These are phyloP conservation scores for Chlorella sp. DNA, from an alignment of 139 green algal species.

Conservation along the genomic window DNA sequence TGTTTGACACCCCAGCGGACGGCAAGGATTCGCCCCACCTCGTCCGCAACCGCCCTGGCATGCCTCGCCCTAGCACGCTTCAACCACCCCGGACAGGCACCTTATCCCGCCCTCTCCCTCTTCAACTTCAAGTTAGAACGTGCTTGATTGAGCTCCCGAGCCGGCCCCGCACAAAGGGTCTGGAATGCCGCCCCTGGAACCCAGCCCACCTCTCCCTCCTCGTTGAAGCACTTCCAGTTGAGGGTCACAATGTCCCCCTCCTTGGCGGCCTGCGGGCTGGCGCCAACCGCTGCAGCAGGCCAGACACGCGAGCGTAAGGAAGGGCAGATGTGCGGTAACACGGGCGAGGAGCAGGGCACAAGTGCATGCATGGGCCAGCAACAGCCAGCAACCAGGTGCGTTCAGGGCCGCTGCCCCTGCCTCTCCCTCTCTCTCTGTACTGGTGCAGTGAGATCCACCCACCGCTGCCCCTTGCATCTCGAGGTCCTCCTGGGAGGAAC, in stretches of 20 bases:
- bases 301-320: not conserved
- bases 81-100: no score
- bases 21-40: no score
- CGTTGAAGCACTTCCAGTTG: constrained; percentile 62
- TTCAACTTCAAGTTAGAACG: no score
- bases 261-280: constrained; percentile 28
- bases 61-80: no score
- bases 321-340: not conserved
- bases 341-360: not conserved
- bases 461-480: no score
- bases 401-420: not conserved
- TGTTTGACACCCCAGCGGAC: no score
- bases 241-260: constrained; percentile 73
- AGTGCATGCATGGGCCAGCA: not conserved
- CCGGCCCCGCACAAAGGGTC: no score
- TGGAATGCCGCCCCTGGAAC: not conserved
- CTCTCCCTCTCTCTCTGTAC: no score
- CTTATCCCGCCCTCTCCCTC: no score
- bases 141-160: no score
- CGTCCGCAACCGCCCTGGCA: no score
- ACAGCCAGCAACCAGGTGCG: not conserved
- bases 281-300: not conserved
- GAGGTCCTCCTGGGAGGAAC: not conserved
- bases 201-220: constrained; percentile 64
- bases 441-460: no score